Conservation (phyloP, 192 early-diverging fungal genomes). For the Coemansia sp. region DNA sequence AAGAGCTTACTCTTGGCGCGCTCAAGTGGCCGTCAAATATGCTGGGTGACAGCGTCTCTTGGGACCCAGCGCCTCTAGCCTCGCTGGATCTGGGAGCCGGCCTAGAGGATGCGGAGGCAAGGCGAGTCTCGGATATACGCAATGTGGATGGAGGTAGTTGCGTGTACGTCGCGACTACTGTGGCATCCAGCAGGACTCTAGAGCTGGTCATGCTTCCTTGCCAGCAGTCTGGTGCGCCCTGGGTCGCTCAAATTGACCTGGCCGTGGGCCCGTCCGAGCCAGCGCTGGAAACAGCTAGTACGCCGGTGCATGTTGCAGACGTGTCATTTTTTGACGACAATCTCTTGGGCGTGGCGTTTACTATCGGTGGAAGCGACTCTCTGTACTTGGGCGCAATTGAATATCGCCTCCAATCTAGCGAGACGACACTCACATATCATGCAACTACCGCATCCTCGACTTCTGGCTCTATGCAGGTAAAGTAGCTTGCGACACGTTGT, state of each 20-base stretch:
- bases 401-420: slow-evolving; percentile 5
- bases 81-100: background rate
- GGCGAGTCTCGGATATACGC: background rate
- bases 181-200: background rate
- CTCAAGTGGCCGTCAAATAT: slow-evolving; percentile 37
- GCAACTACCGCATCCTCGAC: background rate
- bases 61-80: slow-evolving; percentile 3
- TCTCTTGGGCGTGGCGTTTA: slow-evolving; percentile 25
- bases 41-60: slow-evolving; percentile 24
- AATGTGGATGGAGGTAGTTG: background rate
- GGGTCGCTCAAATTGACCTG: slow-evolving; percentile 5
- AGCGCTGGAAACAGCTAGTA: background rate
- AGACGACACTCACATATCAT: background rate
- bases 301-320: slow-evolving; percentile 12
- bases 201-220: background rate
- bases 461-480: background rate
- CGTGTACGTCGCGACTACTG: background rate
- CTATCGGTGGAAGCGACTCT: slow-evolving; percentile 23
- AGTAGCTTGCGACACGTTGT: background rate
- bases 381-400: slow-evolving; percentile 26
- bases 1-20: slow-evolving; percentile 9
- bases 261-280: background rate
- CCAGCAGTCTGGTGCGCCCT: background rate
- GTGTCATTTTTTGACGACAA: slow-evolving; percentile 39
- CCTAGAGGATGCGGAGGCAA: background rate